A percentile compares a stretch with the other conserved stretches of the same genome.
These are phyloP conservation scores for Yamadazyma blattariae DNA, from an alignment of 1,139 yeast genomes.

Conservation along the genomic window DNA sequence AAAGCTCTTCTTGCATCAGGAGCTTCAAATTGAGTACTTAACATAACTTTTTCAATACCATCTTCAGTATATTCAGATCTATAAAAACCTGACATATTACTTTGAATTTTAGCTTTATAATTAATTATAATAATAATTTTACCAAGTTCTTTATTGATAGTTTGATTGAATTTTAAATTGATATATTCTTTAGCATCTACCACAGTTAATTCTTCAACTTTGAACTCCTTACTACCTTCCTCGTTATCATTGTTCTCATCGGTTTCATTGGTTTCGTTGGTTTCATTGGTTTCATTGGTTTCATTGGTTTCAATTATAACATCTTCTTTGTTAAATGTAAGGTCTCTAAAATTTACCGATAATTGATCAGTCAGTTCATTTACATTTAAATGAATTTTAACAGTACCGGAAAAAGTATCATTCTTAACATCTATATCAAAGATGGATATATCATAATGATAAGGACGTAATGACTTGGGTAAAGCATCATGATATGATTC, in stretches of 20 bases:
- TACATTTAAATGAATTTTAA: constrained; percentile 36
- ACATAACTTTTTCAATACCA: constrained; percentile 61
- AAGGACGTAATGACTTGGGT: constrained; percentile 41
- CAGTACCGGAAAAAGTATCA: constrained; percentile 41
- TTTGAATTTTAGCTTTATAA: constrained; percentile 50
- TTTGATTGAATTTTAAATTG: constrained; percentile 19
- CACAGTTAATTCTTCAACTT: constrained; percentile 19
- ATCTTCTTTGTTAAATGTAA: constrained; percentile 20
- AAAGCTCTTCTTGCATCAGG: constrained; percentile 84
- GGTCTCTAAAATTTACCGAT: constrained; percentile 41
- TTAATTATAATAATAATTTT: constrained; percentile 29
- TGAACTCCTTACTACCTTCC: constrained; percentile 8
- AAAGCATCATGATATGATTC: constrained; percentile 37
- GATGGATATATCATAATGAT: constrained; percentile 42
- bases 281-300: no score
- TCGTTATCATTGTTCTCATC: no score
- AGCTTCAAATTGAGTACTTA: constrained; percentile 84
- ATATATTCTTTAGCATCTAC: constrained; percentile 25
- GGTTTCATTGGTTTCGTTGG: constrained; percentile 5
- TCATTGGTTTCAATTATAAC: constrained; percentile 11
- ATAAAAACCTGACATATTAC: constrained; percentile 74
- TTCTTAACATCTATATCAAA: constrained; percentile 29
- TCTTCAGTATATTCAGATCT: constrained; percentile 67
- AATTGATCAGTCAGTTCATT: constrained; percentile 31
- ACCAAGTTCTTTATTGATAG: constrained; percentile 9